These are phyloP conservation scores for Sergeia podlipaevii DNA, from an alignment of 208 protist species.

Conservation along the genomic window DNA sequence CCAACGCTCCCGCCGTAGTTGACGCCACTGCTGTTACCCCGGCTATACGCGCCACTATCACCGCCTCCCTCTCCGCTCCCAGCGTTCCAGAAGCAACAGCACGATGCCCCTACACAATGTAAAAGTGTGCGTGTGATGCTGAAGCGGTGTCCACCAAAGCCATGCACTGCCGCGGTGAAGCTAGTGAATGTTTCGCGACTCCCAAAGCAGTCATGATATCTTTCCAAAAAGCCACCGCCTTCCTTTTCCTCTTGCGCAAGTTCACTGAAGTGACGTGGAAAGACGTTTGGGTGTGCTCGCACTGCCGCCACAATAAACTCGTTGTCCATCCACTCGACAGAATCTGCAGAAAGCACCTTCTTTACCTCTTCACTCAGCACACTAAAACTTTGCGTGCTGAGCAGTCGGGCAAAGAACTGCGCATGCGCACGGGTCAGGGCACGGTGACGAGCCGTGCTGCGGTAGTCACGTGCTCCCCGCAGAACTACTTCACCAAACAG, in stretches of 20 bases:
- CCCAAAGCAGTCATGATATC: constrained; percentile 66
- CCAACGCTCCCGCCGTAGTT: background rate
- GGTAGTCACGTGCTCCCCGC: constrained; percentile 24
- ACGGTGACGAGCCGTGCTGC: constrained; percentile 9
- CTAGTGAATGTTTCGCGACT: constrained; percentile 54
- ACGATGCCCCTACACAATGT: constrained; percentile 10
- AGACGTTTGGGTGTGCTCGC: constrained; percentile 41
- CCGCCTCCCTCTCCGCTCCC: background rate
- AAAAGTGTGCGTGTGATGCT: constrained; percentile 12
- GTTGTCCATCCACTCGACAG: constrained; percentile 75
- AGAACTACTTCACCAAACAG: constrained; percentile 64
- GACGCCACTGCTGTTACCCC: too few relatives aligned
- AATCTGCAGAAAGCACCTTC: constrained; percentile 31
- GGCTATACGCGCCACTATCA: too few relatives aligned
- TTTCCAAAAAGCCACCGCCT: constrained; percentile 51
- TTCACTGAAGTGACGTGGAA: constrained; percentile 37
- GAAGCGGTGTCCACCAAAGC: constrained; percentile 57
- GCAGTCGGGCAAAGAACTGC: constrained; percentile 50
- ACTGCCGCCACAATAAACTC: constrained; percentile 82
- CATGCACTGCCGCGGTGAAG: constrained; percentile 58
- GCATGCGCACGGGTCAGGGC: too few relatives aligned
- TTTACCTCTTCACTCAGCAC: constrained; percentile 55
- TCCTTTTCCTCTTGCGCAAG: constrained; percentile 56
- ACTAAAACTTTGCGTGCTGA: constrained; percentile 62
- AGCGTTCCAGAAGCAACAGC: background rate